Conservation (phyloP, 108 stramenopile species). For the Nitzschia putrida region DNA sequence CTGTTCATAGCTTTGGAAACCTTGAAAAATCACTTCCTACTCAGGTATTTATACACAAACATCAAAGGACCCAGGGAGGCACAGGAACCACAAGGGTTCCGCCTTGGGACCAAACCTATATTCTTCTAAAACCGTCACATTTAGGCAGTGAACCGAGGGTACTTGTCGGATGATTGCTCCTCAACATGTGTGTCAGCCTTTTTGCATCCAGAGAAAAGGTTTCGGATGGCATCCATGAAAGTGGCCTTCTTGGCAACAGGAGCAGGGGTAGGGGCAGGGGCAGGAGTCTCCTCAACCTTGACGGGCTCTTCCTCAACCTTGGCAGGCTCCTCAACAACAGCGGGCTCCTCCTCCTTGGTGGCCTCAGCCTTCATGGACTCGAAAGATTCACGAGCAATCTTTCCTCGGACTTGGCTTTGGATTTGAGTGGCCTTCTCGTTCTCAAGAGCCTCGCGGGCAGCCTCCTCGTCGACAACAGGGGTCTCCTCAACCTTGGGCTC, state of each 20-base stretch:
- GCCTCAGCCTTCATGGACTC: background rate
- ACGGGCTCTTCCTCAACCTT: constrained; percentile 1
- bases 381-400: constrained; percentile 5
- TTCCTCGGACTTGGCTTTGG: constrained; percentile 7
- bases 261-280: constrained; percentile 14
- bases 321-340: background rate
- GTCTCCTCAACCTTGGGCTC: background rate
- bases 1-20: too few relatives aligned
- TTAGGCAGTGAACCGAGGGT: too few relatives aligned
- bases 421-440: constrained; percentile 20
- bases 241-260: constrained; percentile 34
- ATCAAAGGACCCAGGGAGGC: too few relatives aligned
- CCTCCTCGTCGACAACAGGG: background rate
- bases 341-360: background rate
- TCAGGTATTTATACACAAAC: too few relatives aligned
- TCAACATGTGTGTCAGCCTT: constrained; percentile 8
- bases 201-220: constrained; percentile 12
- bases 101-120: too few relatives aligned
- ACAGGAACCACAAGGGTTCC: too few relatives aligned
- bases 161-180: background rate
- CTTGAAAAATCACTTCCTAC: too few relatives aligned
- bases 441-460: constrained; percentile 1
- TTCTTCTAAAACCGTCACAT: too few relatives aligned
- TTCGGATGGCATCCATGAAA: background rate
- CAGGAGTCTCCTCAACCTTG: background rate